These are phyloP conservation scores for Elymus sibiricus DNA, from an alignment of 176 grass and related monocot genomes.

Conservation along the genomic window DNA sequence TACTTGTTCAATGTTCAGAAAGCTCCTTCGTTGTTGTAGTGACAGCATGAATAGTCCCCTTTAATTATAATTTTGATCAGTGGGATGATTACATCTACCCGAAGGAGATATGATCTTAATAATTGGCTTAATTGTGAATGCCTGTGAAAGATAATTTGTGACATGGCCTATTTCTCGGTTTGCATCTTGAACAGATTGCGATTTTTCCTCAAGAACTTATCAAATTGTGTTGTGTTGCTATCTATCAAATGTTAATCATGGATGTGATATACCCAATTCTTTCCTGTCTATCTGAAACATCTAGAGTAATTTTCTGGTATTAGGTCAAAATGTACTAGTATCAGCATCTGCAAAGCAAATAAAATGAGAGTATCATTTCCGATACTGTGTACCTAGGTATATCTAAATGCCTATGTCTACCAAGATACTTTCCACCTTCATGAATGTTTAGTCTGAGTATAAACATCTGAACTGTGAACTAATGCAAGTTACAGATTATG, in stretches of 20 bases:
- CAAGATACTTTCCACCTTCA: conserved; percentile 15
- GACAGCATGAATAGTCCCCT: not conserved
- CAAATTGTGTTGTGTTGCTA: not conserved
- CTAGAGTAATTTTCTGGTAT: not conserved
- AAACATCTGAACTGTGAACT: conserved; percentile 32
- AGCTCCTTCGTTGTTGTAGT: not conserved
- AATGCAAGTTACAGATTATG: conserved; percentile 80
- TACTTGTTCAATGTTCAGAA: not conserved
- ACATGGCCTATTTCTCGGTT: not conserved
- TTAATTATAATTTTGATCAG: not conserved
- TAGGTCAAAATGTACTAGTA: not conserved
- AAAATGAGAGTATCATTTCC: not conserved
- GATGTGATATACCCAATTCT: not conserved
- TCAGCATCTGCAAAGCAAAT: not conserved
- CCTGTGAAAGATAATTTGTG: not conserved
- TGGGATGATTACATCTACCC: not conserved
- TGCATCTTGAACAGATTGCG: not conserved
- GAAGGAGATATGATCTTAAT: not conserved
- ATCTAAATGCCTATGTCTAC: conserved; percentile 8
- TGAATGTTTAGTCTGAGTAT: conserved; percentile 8
- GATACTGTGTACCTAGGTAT: not conserved
- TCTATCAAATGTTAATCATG: not conserved
- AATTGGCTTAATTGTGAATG: not conserved
- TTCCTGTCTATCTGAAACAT: conserved; percentile 4
- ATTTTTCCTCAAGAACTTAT: not conserved